Conservation (phyloP, 345 rosid species). For the Populus tremula region DNA sequence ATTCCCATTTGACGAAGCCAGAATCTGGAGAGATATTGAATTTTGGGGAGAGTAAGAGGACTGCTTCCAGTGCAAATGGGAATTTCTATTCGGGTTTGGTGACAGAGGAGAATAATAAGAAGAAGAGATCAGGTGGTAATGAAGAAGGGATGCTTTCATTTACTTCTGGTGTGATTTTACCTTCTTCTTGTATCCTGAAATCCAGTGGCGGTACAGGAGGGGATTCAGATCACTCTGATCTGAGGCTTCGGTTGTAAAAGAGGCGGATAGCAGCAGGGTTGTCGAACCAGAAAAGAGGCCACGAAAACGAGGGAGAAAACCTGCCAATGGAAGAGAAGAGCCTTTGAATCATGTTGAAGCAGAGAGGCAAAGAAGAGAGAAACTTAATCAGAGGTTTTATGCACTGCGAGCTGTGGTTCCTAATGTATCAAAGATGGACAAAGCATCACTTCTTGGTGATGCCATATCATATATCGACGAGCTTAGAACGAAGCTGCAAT, state of each 20-base stretch:
- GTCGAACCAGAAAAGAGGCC: slow-evolving; percentile 83
- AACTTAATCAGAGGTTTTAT: slow-evolving; percentile 84
- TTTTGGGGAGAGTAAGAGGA: slow-evolving; percentile 74
- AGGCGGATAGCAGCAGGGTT: slow-evolving; percentile 54
- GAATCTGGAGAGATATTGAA: slow-evolving; percentile 73
- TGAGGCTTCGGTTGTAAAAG: slow-evolving; percentile 82
- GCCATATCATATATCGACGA: slow-evolving; percentile 86
- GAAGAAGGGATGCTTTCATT: slow-evolving; percentile 87
- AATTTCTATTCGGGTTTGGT: slow-evolving; percentile 42
- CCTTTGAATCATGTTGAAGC: slow-evolving; percentile 96
- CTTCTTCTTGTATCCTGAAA: slow-evolving; percentile 53
- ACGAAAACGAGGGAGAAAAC: slow-evolving; percentile 85
- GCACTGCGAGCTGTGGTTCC: slow-evolving; percentile 90
- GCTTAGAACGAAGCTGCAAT: slow-evolving; percentile 61
- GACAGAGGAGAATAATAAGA: slow-evolving; percentile 62
- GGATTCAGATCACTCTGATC: slow-evolving; percentile 92
- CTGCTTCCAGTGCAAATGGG: slow-evolving; percentile 40
- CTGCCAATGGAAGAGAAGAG: slow-evolving; percentile 95
- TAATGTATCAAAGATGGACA: slow-evolving; percentile 94
- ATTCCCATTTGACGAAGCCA: slow-evolving; percentile 53
- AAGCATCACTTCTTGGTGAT: slow-evolving; percentile 91
- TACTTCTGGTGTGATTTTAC: slow-evolving; percentile 61
- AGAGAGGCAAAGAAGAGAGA: slow-evolving; percentile 97
- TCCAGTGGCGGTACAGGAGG: slow-evolving; percentile 51
- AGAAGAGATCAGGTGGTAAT: slow-evolving; percentile 62